phyloP scores from a whole-genome alignment of 371 early-diverging fungal species.

The Chytridium lagenaria region DNA sequence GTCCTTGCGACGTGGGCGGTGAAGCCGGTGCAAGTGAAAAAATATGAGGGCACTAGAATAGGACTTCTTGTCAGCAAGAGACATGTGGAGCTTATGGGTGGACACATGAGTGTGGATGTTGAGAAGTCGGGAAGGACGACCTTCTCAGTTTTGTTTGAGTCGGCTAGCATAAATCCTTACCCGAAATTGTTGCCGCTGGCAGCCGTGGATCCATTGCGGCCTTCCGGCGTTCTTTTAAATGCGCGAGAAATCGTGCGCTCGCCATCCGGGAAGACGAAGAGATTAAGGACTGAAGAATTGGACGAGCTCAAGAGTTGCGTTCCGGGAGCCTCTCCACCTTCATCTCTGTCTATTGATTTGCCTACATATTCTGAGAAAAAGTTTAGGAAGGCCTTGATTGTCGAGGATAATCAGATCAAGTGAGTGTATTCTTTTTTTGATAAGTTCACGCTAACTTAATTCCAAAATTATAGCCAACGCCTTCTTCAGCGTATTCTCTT shows the following conservation, averaged over 20 bases:
- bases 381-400: slow-evolving; percentile 9
- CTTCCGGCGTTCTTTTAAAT: not conserved
- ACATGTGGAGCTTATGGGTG: slow-evolving; percentile 1
- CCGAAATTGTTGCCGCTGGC: not conserved
- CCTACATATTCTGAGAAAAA: not conserved
- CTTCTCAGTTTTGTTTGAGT: not conserved
- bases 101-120: not conserved
- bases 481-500: slow-evolving; percentile 4
- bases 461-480: not conserved
- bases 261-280: not conserved
- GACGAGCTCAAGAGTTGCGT: not conserved
- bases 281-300: not conserved
- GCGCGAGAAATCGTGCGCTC: not conserved
- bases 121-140: not conserved
- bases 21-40: not conserved
- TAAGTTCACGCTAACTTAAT: not conserved
- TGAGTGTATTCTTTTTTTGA: slow-evolving; percentile 2
- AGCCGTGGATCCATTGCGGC: not conserved
- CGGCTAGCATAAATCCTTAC: not conserved
- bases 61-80: slow-evolving; percentile 3
- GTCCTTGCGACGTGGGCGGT: not conserved
- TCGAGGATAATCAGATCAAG: slow-evolving; percentile 18
- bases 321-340: not conserved
- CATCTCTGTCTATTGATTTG: not conserved
- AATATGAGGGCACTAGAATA: not conserved